phyloP scores from a whole-genome alignment of 2,329 filamentous ascomycete genomes.

The Penicillium sp. region DNA sequence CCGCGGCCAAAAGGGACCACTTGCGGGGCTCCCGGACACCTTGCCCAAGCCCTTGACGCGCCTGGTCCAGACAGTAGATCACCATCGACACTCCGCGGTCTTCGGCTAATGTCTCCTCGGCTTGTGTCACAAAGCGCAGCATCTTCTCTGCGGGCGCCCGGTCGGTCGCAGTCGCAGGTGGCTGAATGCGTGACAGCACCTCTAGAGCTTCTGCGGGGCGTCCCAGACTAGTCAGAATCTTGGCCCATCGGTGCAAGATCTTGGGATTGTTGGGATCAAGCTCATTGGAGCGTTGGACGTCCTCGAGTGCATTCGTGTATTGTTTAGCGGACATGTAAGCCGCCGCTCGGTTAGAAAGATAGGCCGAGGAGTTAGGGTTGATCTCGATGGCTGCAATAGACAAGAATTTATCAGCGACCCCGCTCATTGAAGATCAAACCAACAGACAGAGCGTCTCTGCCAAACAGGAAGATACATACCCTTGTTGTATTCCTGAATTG shows the following conservation, averaged over 20 bases:
- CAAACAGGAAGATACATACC: slow-evolving; percentile 55
- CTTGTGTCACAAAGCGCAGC: slow-evolving; percentile 76
- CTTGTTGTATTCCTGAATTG: slow-evolving; percentile 92
- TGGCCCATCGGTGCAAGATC: slow-evolving; percentile 80
- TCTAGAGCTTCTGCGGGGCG: slow-evolving; percentile 82
- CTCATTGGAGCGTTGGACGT: slow-evolving; percentile 78
- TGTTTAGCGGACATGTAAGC: slow-evolving; percentile 86
- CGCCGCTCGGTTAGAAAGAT: slow-evolving; percentile 90
- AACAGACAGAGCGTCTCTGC: neutral
- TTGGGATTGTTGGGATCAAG: slow-evolving; percentile 84
- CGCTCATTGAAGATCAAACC: neutral
- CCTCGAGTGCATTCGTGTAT: slow-evolving; percentile 77
- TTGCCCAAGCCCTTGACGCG: slow-evolving; percentile 73
- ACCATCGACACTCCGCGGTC: slow-evolving; percentile 87
- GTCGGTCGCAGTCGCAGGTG: slow-evolving; percentile 80
- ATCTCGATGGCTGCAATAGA: slow-evolving; percentile 72
- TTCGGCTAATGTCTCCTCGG: slow-evolving; percentile 70
- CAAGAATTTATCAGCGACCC: slow-evolving; percentile 16
- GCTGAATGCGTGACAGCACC: slow-evolving; percentile 76
- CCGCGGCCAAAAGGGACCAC: slow-evolving; percentile 89
- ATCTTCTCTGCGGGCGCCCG: slow-evolving; percentile 79
- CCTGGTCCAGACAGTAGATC: slow-evolving; percentile 85
- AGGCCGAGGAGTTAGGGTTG: slow-evolving; percentile 80
- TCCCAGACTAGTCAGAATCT: slow-evolving; percentile 85
- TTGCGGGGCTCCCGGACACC: slow-evolving; percentile 81